These are phyloP conservation scores for Talaromyces piceae DNA, from an alignment of 2,329 filamentous ascomycete genomes.

Conservation along the genomic window DNA sequence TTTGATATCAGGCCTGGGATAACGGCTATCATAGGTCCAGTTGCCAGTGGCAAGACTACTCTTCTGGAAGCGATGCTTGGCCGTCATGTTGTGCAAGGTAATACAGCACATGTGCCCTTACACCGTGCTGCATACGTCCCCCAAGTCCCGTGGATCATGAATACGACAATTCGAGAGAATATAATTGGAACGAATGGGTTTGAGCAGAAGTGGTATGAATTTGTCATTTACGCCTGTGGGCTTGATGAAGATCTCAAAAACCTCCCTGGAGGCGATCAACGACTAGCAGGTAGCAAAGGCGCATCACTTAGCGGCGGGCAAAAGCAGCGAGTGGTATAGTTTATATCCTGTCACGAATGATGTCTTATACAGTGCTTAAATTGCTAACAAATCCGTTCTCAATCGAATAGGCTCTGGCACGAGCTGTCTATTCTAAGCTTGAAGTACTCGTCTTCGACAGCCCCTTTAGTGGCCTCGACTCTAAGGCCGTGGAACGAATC, in stretches of 20 bases:
- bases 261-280: slow-evolving; percentile 36
- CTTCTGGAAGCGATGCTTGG: background rate
- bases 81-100: background rate
- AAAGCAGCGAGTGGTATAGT: slow-evolving; percentile 28
- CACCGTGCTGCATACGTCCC: slow-evolving; percentile 32
- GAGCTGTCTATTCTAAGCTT: slow-evolving; percentile 41
- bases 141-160: slow-evolving; percentile 23
- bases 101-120: slow-evolving; percentile 8
- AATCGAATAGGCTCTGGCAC: slow-evolving; percentile 22
- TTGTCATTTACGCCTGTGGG: slow-evolving; percentile 19
- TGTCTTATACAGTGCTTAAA: background rate
- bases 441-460: slow-evolving; percentile 9
- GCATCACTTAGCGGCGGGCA: slow-evolving; percentile 48
- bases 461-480: slow-evolving; percentile 8
- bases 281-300: slow-evolving; percentile 46
- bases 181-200: slow-evolving; percentile 20
- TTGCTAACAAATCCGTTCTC: background rate
- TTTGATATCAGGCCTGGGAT: background rate
- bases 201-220: slow-evolving; percentile 22
- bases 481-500: slow-evolving; percentile 1
- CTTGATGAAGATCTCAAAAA: slow-evolving; percentile 33
- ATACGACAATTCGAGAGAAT: slow-evolving; percentile 23
- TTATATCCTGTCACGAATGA: background rate
- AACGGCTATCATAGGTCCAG: background rate
- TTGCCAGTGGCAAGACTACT: background rate